Conservation (phyloP, 2,329 filamentous ascomycete species). For the Colletotrichum truncatum region DNA sequence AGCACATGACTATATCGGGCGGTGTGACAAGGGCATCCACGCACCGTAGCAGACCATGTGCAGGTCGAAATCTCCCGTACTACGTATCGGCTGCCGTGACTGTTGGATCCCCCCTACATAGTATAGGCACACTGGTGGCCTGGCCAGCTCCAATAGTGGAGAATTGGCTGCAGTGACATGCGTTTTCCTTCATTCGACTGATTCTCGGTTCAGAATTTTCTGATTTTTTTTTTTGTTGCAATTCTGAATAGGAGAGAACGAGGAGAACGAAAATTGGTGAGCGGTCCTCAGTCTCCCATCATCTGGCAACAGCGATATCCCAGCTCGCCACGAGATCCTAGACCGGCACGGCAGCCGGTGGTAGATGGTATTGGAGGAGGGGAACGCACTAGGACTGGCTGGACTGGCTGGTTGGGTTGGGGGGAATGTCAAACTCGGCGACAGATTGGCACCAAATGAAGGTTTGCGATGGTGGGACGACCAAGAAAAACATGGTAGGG, state of each 20-base stretch:
- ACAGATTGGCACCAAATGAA: slow-evolving; percentile 11
- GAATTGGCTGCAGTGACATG: slow-evolving; percentile 2
- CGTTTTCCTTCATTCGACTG: not conserved
- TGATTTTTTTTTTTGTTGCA: not conserved
- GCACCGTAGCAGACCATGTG: slow-evolving; percentile 8
- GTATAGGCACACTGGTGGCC: not conserved
- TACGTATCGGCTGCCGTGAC: slow-evolving; percentile 6
- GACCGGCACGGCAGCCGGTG: slow-evolving; percentile 1
- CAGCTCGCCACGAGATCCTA: slow-evolving; percentile 8
- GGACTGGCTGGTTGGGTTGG: not conserved
- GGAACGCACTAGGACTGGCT: slow-evolving; percentile 1
- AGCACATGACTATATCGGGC: slow-evolving; percentile 19
- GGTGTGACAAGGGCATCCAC: slow-evolving; percentile 8
- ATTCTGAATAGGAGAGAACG: slow-evolving; percentile 7
- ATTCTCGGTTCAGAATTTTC: not conserved
- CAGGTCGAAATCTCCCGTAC: slow-evolving; percentile 25
- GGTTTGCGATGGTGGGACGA: slow-evolving; percentile 19
- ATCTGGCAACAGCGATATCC: slow-evolving; percentile 16
- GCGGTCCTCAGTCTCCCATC: slow-evolving; percentile 19
- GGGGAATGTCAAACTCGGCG: slow-evolving; percentile 4
- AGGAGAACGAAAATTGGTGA: slow-evolving; percentile 1
- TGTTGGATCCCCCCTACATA: slow-evolving; percentile 2
- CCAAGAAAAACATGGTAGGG: slow-evolving; percentile 5
- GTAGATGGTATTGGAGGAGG: not conserved
- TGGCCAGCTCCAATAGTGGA: not conserved